phyloP scores from a whole-genome alignment of 345 rosid species.

The Rhodamnia argentea region DNA sequence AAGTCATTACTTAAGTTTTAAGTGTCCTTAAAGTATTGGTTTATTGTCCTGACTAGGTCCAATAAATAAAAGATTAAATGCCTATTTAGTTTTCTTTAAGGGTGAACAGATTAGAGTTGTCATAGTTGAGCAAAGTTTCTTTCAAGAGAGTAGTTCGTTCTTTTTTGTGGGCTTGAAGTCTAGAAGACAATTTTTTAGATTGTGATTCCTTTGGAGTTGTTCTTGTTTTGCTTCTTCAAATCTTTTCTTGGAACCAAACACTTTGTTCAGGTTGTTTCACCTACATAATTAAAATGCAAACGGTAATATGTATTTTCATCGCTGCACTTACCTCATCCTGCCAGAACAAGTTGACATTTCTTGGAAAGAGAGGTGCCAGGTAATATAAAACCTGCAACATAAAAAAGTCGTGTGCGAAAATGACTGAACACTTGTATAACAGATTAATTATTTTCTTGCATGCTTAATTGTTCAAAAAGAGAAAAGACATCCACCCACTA shows the following conservation, averaged over 20 bases:
- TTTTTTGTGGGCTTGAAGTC: not conserved
- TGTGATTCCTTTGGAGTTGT: not conserved
- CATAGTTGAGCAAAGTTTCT: not conserved
- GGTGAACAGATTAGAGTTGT: not conserved
- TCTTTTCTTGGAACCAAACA: not conserved
- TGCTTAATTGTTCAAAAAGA: not conserved
- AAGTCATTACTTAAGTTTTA: not conserved
- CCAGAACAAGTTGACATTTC: slow-evolving; percentile 82
- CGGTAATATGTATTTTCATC: not conserved
- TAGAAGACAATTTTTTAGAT: not conserved
- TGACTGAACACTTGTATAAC: not conserved
- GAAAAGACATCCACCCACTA: not conserved
- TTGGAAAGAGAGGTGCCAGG: slow-evolving; percentile 90
- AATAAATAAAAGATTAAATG: not conserved
- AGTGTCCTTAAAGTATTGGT: not conserved
- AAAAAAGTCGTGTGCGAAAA: not conserved
- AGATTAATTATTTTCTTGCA: not conserved
- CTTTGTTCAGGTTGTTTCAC: not conserved
- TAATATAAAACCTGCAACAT: slow-evolving; percentile 69
- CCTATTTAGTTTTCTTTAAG: not conserved
- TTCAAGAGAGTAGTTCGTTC: not conserved
- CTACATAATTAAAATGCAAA: not conserved
- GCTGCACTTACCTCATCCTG: slow-evolving; percentile 80
- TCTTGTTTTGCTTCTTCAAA: not conserved
- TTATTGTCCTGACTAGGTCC: not conserved